Conservation (phyloP, 2,329 filamentous ascomycete genomes). For the Ophiocordyceps camponoti-rufipedis region DNA sequence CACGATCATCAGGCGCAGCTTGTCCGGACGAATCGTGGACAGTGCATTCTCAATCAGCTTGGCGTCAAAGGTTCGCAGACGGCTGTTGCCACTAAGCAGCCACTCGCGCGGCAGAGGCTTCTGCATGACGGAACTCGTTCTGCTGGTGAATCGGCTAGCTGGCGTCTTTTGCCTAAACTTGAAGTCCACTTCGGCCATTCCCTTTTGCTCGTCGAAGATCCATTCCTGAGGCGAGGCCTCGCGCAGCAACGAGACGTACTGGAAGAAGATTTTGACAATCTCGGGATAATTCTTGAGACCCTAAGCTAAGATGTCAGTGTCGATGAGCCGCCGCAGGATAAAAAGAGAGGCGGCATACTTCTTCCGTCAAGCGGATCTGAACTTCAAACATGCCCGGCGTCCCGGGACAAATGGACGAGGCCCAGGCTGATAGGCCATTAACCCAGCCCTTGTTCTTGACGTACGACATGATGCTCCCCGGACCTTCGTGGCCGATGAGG, state of each 20-base stretch:
- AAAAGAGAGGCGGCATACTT: constrained; percentile 27
- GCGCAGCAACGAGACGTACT: constrained; percentile 76
- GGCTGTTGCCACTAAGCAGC: constrained; percentile 63
- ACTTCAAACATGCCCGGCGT: constrained; percentile 61
- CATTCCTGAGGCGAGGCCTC: constrained; percentile 71
- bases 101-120: constrained; percentile 72
- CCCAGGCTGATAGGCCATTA: constrained; percentile 63
- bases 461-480: constrained; percentile 79
- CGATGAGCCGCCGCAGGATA: background rate
- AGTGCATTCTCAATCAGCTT: constrained; percentile 58
- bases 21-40: constrained; percentile 63
- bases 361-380: constrained; percentile 63
- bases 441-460: constrained; percentile 84
- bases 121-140: constrained; percentile 76
- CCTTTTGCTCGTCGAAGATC: constrained; percentile 87
- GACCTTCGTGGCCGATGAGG: constrained; percentile 80
- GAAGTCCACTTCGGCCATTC: constrained; percentile 84
- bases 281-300: constrained; percentile 66
- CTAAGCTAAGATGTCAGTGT: constrained; percentile 12
- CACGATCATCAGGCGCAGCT: constrained; percentile 70
- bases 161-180: constrained; percentile 87
- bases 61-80: constrained; percentile 65
- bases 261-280: constrained; percentile 68
- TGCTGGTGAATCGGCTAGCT: constrained; percentile 76
- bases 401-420: constrained; percentile 60